Base-by-base conservation (phyloP, 768 basidiomycete species). In the button mushroom (Agaricus bisporus) region DNA sequence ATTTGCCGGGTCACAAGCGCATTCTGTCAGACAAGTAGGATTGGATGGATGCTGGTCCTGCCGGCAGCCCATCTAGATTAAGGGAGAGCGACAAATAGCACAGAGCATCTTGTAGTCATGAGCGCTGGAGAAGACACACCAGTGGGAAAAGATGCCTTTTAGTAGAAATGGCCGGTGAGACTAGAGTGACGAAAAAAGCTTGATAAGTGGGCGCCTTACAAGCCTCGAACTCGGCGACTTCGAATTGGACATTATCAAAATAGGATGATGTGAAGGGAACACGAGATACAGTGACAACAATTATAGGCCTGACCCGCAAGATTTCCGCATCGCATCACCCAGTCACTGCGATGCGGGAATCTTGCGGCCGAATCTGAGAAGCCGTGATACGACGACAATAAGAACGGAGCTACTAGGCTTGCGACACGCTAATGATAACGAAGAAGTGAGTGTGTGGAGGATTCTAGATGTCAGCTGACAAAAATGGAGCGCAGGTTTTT, bases 61-160 rank as follows among this genome's bases (percentile, higher is more conserved):
- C 51, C 80, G 73, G 67, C 92, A 93, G 1, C 91, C 91, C 22
- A 94, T 91, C 59, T 93, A 93, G 67, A 86, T 32, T 32, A 91
- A 61, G 91, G 86, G 22, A 92, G 73, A 18, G 71, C 68, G 3
- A 82, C 77, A 60, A 93, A 87, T 22, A 93, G 68, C 0, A 88
- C 79, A 1, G 84, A 90, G 3, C 81, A 91, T 50, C 93, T 88
- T 35, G 83, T 86, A 62, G 94, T 91, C 0, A 94, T 86, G 0
- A 89, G 90, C 0, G 91, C 91, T 63, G 66, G 65, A 62, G 35
- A 28, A 15, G 43, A 46, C 17, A 32, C 32, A 74, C 57, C 68
- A 72, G 38, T 20, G 9, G n/a, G 20, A 38, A 61, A 62, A 70
- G 73, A 67, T 64, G 79, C 79, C 67, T 86, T 84, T 57, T 84